Evolutionary conservation across 169 alveolate genomes (phyloP).

Genomic region (Cystoisospora suis): DNA sequence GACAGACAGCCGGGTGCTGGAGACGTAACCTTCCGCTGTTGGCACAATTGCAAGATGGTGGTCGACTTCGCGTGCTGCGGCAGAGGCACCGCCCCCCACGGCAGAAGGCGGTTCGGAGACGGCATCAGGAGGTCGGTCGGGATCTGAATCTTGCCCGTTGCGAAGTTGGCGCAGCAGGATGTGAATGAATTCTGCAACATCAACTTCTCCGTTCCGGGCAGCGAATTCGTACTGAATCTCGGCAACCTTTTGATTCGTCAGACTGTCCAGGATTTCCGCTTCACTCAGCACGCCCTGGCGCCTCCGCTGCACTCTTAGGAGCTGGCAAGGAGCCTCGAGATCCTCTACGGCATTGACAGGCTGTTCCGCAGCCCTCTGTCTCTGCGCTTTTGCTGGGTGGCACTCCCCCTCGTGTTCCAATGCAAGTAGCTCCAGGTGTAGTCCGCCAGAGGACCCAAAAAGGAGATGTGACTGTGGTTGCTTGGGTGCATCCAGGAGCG

Average conservation of each 20-base stretch:
- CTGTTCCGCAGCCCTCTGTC: not conserved
- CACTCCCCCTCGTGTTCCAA: not conserved
- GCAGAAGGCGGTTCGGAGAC: too few relatives aligned
- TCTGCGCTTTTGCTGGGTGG: too few relatives aligned
- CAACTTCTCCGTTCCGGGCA: not conserved
- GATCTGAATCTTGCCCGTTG: not conserved
- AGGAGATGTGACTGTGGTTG: too few relatives aligned
- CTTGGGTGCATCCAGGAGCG: not conserved
- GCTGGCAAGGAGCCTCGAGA: not conserved
- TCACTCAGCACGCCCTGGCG: constrained; percentile 8
- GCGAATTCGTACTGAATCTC: constrained; percentile 21
- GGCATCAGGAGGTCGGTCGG: too few relatives aligned
- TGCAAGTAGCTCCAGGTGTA: not conserved
- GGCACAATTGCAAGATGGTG: too few relatives aligned
- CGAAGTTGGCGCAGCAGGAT: constrained; percentile 12
- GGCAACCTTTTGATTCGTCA: not conserved
- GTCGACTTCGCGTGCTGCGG: too few relatives aligned
- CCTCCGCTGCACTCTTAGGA: not conserved
- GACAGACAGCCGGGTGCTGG: too few relatives aligned
- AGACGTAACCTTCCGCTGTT: too few relatives aligned
- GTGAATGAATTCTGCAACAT: not conserved
- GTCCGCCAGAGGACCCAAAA: too few relatives aligned
- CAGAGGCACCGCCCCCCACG: too few relatives aligned
- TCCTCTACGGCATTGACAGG: not conserved
- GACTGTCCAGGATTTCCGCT: not conserved